These are phyloP conservation scores for Trichosporon faecale DNA, from an alignment of 1,284 basidiomycete species.

Conservation along the genomic window DNA sequence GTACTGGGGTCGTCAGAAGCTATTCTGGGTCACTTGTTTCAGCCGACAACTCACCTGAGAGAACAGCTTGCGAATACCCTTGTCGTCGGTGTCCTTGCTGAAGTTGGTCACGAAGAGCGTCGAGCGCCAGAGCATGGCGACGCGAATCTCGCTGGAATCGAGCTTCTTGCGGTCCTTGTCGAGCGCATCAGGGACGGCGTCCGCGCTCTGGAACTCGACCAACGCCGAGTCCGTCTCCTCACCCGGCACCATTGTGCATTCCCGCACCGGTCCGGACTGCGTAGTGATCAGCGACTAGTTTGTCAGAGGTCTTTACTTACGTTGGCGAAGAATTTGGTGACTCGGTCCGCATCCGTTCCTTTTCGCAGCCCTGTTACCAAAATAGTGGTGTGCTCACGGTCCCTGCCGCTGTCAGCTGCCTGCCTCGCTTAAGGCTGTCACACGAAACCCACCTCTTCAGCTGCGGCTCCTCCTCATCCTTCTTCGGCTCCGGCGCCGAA, in stretches of 20 bases:
- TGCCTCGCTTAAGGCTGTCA: conserved; percentile 1
- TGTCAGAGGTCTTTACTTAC: conserved; percentile 55
- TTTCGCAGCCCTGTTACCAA: conserved; percentile 72
- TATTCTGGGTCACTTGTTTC: background rate
- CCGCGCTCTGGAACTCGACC: conserved; percentile 53
- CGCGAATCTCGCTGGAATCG: conserved; percentile 65
- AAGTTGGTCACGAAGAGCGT: conserved; percentile 98
- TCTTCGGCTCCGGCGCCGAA: conserved; percentile 19
- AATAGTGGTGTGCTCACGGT: conserved; percentile 92
- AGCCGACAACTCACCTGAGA: conserved; percentile 59
- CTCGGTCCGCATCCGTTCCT: conserved; percentile 62
- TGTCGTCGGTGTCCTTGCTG: conserved; percentile 78
- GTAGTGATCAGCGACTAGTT: conserved; percentile 11
- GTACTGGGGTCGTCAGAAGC: conserved; percentile 57
- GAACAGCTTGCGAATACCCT: conserved; percentile 71
- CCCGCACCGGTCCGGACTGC: conserved; percentile 80
- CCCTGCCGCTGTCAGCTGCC: conserved; percentile 56
- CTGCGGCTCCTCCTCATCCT: conserved; percentile 27
- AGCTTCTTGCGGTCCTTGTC: conserved; percentile 91
- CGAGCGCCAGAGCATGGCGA: conserved; percentile 87
- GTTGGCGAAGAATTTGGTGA: conserved; percentile 77
- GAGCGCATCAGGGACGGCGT: conserved; percentile 74
- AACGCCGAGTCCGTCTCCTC: conserved; percentile 42
- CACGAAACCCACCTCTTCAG: conserved; percentile 29
- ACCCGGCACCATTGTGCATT: conserved; percentile 58